These are phyloP conservation scores for Colletotrichum somersetense DNA, from an alignment of 2,329 filamentous ascomycete genomes.

Conservation along the genomic window DNA sequence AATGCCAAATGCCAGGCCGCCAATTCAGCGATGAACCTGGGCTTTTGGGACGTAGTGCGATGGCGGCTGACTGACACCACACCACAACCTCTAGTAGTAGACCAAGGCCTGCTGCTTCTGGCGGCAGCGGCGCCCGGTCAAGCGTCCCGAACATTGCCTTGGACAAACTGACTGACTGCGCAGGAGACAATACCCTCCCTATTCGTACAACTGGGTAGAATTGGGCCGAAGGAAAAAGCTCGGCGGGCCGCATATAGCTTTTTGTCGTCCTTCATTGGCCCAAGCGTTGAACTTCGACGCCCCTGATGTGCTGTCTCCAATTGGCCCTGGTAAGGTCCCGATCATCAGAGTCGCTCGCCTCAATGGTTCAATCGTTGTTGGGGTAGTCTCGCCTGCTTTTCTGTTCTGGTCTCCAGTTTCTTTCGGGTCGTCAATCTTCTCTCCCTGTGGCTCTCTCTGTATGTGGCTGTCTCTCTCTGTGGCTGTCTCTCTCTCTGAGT, in stretches of 20 bases:
- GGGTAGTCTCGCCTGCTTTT: slow-evolving; percentile 27
- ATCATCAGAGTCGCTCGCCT: slow-evolving; percentile 15
- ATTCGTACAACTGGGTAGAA: not conserved
- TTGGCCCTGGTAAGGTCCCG: slow-evolving; percentile 17
- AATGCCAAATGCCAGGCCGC: not conserved
- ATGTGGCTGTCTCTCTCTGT: not conserved
- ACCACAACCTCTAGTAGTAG: not conserved
- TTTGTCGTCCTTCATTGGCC: slow-evolving; percentile 22
- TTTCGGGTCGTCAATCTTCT: no score
- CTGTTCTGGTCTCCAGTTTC: not conserved
- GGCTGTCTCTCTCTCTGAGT: not conserved
- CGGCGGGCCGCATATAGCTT: slow-evolving; percentile 17
- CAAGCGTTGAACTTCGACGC: slow-evolving; percentile 17
- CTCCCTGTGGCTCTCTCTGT: no score
- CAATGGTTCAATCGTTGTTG: not conserved
- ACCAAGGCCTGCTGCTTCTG: not conserved
- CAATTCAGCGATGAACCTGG: slow-evolving; percentile 7
- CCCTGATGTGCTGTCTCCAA: slow-evolving; percentile 30
- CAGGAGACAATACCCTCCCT: not conserved
- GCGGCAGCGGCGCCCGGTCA: slow-evolving; percentile 14
- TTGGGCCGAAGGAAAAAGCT: slow-evolving; percentile 32
- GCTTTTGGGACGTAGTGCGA: not conserved
- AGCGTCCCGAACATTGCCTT: slow-evolving; percentile 7
- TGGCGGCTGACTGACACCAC: slow-evolving; percentile 1
- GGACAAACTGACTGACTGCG: not conserved